Evolutionary conservation across 2,329 filamentous ascomycete species (phyloP).

Genomic region (Colletotrichum musae): DNA sequence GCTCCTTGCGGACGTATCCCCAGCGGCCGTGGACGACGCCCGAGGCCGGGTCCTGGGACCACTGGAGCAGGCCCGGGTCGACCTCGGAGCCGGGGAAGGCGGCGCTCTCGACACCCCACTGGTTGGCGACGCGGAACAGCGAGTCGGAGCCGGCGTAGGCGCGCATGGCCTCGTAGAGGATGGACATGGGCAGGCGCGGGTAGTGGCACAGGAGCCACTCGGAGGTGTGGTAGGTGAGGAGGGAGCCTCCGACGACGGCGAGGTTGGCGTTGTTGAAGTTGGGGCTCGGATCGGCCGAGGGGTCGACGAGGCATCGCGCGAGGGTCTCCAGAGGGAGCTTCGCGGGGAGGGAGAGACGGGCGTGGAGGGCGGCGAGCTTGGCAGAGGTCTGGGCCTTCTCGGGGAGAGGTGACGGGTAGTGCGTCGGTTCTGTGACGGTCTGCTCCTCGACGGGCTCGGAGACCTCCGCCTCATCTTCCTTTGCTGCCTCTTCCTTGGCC

Average conservation of each 20-base stretch:
- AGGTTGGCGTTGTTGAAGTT: slow-evolving; percentile 92
- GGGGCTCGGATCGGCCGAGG: slow-evolving; percentile 83
- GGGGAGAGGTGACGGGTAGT: slow-evolving; percentile 79
- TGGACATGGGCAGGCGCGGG: slow-evolving; percentile 89
- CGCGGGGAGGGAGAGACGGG: slow-evolving; percentile 85
- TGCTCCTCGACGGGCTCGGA: slow-evolving; percentile 42
- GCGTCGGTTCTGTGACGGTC: slow-evolving; percentile 47
- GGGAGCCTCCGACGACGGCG: slow-evolving; percentile 82
- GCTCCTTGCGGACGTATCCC: slow-evolving; percentile 68
- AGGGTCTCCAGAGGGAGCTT: slow-evolving; percentile 89
- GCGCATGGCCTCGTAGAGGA: slow-evolving; percentile 88
- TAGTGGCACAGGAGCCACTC: slow-evolving; percentile 92
- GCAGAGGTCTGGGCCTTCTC: slow-evolving; percentile 79
- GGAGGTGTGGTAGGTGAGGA: slow-evolving; percentile 90
- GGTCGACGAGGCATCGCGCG: slow-evolving; percentile 86
- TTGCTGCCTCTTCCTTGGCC: slow-evolving; percentile 47
- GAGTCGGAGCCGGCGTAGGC: slow-evolving; percentile 85
- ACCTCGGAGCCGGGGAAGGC: slow-evolving; percentile 91
- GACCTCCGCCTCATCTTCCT: too few species aligned
- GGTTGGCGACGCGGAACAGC: slow-evolving; percentile 79
- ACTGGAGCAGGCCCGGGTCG: slow-evolving; percentile 91
- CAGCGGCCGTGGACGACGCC: slow-evolving; percentile 63
- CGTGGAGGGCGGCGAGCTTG: slow-evolving; percentile 93
- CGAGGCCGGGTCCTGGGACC: slow-evolving; percentile 65
- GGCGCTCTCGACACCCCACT: slow-evolving; percentile 95